Percentiles rank a stretch among this genome's conserved stretches.
Conservation (phyloP, 148 eudicot species). For the Camellia granthamiana region DNA sequence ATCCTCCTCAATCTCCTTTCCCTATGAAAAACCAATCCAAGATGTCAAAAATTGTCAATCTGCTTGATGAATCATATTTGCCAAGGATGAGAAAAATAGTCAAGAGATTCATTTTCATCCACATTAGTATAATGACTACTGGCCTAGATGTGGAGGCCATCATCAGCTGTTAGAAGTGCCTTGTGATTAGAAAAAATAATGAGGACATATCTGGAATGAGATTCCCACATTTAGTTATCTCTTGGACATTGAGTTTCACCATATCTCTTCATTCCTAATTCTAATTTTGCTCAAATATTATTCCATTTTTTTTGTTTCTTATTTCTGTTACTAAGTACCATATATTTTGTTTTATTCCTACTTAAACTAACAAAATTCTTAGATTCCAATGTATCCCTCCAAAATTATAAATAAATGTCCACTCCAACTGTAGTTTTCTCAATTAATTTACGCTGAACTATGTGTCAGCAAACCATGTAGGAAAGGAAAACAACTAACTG, state of each 20-base stretch:
- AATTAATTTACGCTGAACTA: background rate
- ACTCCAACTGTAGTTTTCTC: background rate
- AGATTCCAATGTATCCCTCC: background rate
- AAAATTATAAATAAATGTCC: background rate
- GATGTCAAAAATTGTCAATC: background rate
- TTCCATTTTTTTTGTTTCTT: background rate
- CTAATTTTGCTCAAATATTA: background rate
- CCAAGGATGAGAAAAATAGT: too few relatives aligned
- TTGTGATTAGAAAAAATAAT: too few relatives aligned
- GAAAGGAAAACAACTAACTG: background rate
- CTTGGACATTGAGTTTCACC: background rate
- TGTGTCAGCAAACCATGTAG: background rate
- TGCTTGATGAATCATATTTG: too few relatives aligned
- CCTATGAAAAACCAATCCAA: background rate
- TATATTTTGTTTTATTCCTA: background rate
- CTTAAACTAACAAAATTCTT: background rate
- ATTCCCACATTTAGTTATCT: background rate
- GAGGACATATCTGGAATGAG: too few relatives aligned
- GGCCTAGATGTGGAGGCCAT: too few relatives aligned
- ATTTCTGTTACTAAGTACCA: background rate
- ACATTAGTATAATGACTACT: too few relatives aligned
- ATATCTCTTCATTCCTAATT: background rate
- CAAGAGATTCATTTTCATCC: too few relatives aligned
- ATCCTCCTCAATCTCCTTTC: background rate
- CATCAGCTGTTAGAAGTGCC: too few relatives aligned